Evolutionary conservation across 2,329 filamentous ascomycete species (phyloP), one percentile per base, ranked within the genome.

Genomic region (Apiospora hydei): DNA sequence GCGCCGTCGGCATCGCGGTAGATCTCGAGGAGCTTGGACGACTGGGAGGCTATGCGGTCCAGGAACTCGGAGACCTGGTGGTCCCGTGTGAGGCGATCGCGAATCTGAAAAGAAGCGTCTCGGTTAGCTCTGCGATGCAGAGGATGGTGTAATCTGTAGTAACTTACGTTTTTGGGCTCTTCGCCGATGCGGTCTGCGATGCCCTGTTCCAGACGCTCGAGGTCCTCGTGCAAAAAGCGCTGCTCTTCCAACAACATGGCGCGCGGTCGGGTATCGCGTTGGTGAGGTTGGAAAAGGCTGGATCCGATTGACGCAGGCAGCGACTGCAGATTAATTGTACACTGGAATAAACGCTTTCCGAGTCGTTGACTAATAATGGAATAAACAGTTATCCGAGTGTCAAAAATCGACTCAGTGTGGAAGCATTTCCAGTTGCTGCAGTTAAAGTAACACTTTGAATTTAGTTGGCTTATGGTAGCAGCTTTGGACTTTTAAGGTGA

Each of bases 191-290:
- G 93, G 84, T 98, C 95, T 71, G 94, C 93, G 78, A 98, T 93
- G 70, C 94, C 96, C 82, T 98, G 94, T 84, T 99, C 96, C 73
- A 99, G 89, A 75, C 96, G 92, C 88, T 99, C 96, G 69, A 99
- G 86, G 84, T 99, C 96, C 89, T 99, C 96, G 78, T 98, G 95
- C 78, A 98, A 90, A 79, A 94, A 95, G 78, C 96, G 90, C 84
- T 98, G 93, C 78, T 98, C 95, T 86, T 99, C 97, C 75, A 98
- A 85, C 77, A 97, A 86, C 95, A 98, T 92, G 8, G 64, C 84
- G 64, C 84, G 76, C 61, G 26, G 26, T 30, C 26, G 26, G 26
- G 26, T 30, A 30, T 30, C 26, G 26, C 26, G 26, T 30, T 30
- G 26, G 26, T 30, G 26, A 30, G 26, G 26, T 2, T 30, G 26